A percentile compares a stretch with the other conserved stretches of the same genome.
phyloP scores from a whole-genome alignment of 371 early-diverging fungal genomes.

The Rhizopus delemar region DNA sequence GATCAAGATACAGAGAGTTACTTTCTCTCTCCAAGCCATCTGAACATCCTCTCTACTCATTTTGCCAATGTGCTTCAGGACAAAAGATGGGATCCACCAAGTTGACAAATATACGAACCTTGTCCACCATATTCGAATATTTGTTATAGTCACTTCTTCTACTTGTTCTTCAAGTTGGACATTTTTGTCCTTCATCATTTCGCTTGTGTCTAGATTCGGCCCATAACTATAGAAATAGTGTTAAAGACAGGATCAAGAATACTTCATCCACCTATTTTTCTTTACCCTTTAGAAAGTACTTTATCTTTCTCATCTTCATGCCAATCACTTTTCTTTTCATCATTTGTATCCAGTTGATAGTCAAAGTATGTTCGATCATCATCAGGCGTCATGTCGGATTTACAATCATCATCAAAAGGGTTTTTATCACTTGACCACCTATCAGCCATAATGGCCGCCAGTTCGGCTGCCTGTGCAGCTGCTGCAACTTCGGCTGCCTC shows the following conservation, averaged over 20 bases:
- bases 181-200: slow-evolving; percentile 46
- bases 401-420: slow-evolving; percentile 38
- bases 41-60: slow-evolving; percentile 86
- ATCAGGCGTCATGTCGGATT: slow-evolving; percentile 34
- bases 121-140: slow-evolving; percentile 70
- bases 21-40: slow-evolving; percentile 94
- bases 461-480: slow-evolving; percentile 39
- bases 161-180: slow-evolving; percentile 38
- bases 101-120: slow-evolving; percentile 69
- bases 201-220: slow-evolving; percentile 48
- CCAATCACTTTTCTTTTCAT: slow-evolving; percentile 37
- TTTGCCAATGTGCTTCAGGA: slow-evolving; percentile 61
- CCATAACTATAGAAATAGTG: slow-evolving; percentile 25
- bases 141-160: slow-evolving; percentile 58
- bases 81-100: slow-evolving; percentile 75
- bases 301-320: slow-evolving; percentile 26
- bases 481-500: slow-evolving; percentile 44
- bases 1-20: slow-evolving; percentile 78
- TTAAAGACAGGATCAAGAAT: neutral
- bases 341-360: slow-evolving; percentile 20
- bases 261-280: slow-evolving; percentile 19
- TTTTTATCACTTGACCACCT: slow-evolving; percentile 27
- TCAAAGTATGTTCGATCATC: slow-evolving; percentile 39
- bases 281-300: slow-evolving; percentile 1
- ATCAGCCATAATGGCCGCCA: slow-evolving; percentile 28